Conservation (phyloP, 2,329 filamentous ascomycete genomes). For the Acrodontium crateriforme region DNA sequence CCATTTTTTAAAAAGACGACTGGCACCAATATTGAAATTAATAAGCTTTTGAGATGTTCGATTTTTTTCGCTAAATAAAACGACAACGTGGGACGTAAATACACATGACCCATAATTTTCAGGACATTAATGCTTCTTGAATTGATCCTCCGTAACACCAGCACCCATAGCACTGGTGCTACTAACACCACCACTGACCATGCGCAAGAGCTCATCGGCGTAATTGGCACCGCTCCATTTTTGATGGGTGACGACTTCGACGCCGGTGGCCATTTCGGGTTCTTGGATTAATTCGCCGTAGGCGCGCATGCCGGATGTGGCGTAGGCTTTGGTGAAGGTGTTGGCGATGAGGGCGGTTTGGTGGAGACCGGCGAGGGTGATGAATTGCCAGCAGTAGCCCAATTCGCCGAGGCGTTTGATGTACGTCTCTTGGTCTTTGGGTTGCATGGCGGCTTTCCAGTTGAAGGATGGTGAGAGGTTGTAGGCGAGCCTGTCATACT, state of each 20-base stretch:
- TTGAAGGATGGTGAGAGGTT: slow-evolving; percentile 99
- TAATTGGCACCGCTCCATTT: slow-evolving; percentile 97
- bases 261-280: slow-evolving; percentile 79
- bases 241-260: slow-evolving; percentile 97
- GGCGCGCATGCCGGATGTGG: slow-evolving; percentile 76
- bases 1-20: too few species aligned
- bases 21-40: too few species aligned
- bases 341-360: slow-evolving; percentile 87
- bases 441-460: slow-evolving; percentile 95
- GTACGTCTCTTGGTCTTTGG: slow-evolving; percentile 90
- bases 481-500: slow-evolving; percentile 61
- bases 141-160: slow-evolving; percentile 96
- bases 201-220: slow-evolving; percentile 87
- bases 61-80: too few species aligned
- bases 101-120: too few species aligned
- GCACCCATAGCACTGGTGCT: slow-evolving; percentile 93
- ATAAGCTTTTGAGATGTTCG: too few species aligned
- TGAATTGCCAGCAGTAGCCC: slow-evolving; percentile 99
- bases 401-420: slow-evolving; percentile 75
- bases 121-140: slow-evolving; percentile 29
- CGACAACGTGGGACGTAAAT: too few species aligned
- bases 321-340: slow-evolving; percentile 73
- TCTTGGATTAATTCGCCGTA: slow-evolving; percentile 97
- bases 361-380: slow-evolving; percentile 94
- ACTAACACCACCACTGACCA: slow-evolving; percentile 87